Base-by-base conservation (phyloP, 1,284 basidiomycete genomes). In the Gomphus sp. region DNA sequence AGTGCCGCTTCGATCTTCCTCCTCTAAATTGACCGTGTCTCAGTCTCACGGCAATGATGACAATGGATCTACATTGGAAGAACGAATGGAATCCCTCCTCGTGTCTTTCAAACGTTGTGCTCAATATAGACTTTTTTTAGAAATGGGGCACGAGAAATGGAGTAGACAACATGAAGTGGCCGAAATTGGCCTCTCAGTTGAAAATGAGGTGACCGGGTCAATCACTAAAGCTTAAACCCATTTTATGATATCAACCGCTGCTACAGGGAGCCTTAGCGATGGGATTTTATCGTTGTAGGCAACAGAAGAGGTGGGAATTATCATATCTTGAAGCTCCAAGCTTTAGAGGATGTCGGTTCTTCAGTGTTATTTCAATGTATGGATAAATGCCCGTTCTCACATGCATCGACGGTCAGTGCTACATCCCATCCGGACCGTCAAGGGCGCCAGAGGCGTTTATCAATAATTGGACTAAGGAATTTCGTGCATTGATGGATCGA, bases 221-320 rank as follows among this genome's bases (percentile, higher is more conserved):
- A 55, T 55, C 22, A 89, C 87, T 18, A 74, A 78, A 61, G 79
- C 82, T 60, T 89, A 89, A 66, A 81, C 82, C 0, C 84, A 86
- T 18, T 86, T 85, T 70, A 85, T 89, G 82, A 76, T 75, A 10
- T 72, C 80, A 4, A 69, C 83, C 0, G 74, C 76, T 0, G 71
- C 73, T 1, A 64, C 72, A 11, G 77, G 76, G 8, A 73, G 71
- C 0, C 65, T 86, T n/a, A 76, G 82, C 58, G 86, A 89, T 55
- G 84, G 82, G 0, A 67, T 90, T 18, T 73, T 88, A 4, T 83
- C 89, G 62, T 68, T 91, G 14, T 89, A 86, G 86, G 84, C 84
- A 1, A 89, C 89, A 87, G 87, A 89, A 68, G 78, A 80, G 71
- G 85, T 85, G 60, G 52, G 71, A 64, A 43, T 34, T 11, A 9